A percentile compares a stretch with the other conserved stretches of the same genome.
phyloP scores from a whole-genome alignment of 73 alveolate species.

The Tetrahymena malaccensis region DNA sequence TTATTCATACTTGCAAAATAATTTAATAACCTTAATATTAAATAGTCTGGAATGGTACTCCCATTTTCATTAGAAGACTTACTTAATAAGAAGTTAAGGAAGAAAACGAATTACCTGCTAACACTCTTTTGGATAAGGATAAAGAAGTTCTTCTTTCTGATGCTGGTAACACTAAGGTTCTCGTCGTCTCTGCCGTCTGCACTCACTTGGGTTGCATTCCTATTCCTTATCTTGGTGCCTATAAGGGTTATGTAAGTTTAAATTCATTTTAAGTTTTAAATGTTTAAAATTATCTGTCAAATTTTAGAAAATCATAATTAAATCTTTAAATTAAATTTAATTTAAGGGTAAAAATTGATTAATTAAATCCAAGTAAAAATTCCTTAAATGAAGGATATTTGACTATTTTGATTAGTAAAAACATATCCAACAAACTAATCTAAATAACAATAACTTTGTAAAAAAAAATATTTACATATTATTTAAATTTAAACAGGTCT shows the following conservation, averaged over 20 bases:
- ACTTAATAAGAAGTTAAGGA: slow-evolving; percentile 69
- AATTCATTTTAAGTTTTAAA: not conserved
- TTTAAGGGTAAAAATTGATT: not conserved
- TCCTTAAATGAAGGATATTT: not conserved
- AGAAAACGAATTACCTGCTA: slow-evolving; percentile 55
- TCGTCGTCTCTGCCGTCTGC: slow-evolving; percentile 84
- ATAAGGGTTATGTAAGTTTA: slow-evolving; percentile 21
- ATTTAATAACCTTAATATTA: not conserved
- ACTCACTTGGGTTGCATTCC: slow-evolving; percentile 93
- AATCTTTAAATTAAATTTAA: not conserved
- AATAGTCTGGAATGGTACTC: slow-evolving; percentile 83
- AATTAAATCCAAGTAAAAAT: not conserved
- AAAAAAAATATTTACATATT: not conserved
- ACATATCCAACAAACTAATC: not conserved
- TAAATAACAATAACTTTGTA: not conserved
- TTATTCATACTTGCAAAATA: too few species aligned
- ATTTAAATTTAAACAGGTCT: slow-evolving; percentile 60
- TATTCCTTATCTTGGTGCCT: slow-evolving; percentile 87
- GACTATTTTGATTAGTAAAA: too few species aligned
- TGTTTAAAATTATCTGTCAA: not conserved
- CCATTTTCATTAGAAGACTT: slow-evolving; percentile 81
- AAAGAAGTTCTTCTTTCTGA: slow-evolving; percentile 64
- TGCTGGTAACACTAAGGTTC: slow-evolving; percentile 75
- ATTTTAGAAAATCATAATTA: not conserved
- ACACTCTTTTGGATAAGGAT: slow-evolving; percentile 61